These are phyloP conservation scores for Trichophyton schoenleinii DNA, from an alignment of 2,329 filamentous ascomycete genomes.

Conservation along the genomic window DNA sequence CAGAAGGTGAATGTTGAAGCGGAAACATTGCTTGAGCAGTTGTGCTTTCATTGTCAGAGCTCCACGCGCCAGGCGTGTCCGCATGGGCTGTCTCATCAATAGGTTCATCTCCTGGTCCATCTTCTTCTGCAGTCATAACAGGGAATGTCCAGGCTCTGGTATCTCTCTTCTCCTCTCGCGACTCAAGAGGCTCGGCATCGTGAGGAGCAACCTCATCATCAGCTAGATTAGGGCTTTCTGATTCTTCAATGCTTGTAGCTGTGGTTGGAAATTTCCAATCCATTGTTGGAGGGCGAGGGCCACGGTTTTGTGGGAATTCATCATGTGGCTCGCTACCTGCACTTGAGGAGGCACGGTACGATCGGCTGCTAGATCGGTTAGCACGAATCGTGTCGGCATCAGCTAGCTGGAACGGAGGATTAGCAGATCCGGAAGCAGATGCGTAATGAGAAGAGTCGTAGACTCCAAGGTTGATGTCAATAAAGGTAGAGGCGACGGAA, in stretches of 20 bases:
- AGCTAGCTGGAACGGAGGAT: conserved; percentile 38
- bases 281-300: conserved; percentile 34
- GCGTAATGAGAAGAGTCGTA: conserved; percentile 40
- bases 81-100: conserved; percentile 3
- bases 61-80: not conserved
- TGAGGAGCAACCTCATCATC: conserved; percentile 7
- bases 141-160: conserved; percentile 46
- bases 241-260: conserved; percentile 4
- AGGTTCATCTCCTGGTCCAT: conserved; percentile 9
- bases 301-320: conserved; percentile 20
- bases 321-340: conserved; percentile 21
- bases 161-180: conserved; percentile 22
- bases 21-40: conserved; percentile 7
- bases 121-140: conserved; percentile 22
- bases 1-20: conserved; percentile 5
- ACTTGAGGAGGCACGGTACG: conserved; percentile 27
- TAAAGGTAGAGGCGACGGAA: conserved; percentile 37
- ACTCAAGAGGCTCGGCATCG: conserved; percentile 9
- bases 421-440: conserved; percentile 39
- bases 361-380: conserved; percentile 39
- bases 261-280: conserved; percentile 34
- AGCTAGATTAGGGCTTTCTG: conserved; percentile 1
- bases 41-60: conserved; percentile 1
- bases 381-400: conserved; percentile 45
- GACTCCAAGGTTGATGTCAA: conserved; percentile 46